Evolutionary conservation across 2,329 filamentous ascomycete species (phyloP).

Genomic region (Paecilomyces sp.): DNA sequence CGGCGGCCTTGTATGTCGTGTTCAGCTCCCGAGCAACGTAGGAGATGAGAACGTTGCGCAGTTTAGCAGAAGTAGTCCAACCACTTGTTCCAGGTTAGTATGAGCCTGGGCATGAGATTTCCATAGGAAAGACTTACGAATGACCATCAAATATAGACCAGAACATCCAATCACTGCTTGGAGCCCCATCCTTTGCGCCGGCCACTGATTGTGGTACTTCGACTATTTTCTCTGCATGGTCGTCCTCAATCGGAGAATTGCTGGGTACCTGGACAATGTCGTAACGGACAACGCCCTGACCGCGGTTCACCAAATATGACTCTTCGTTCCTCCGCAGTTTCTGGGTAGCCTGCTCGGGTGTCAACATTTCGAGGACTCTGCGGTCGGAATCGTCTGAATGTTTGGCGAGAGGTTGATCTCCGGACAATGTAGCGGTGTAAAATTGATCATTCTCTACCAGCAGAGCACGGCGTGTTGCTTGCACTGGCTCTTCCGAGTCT

Average conservation of each 20-base stretch:
- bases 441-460: slow-evolving; percentile 87
- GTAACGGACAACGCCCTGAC: slow-evolving; percentile 86
- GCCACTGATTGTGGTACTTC: slow-evolving; percentile 64
- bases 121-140: slow-evolving; percentile 52
- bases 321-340: slow-evolving; percentile 85
- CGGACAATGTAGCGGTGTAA: slow-evolving; percentile 78
- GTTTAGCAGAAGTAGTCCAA: slow-evolving; percentile 95
- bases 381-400: slow-evolving; percentile 75
- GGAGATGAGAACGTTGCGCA: slow-evolving; percentile 84
- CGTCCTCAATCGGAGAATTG: slow-evolving; percentile 97
- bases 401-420: slow-evolving; percentile 82
- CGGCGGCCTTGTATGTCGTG: slow-evolving; percentile 73
- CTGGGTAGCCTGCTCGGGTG: slow-evolving; percentile 83
- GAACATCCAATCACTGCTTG: slow-evolving; percentile 93
- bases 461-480: slow-evolving; percentile 60
- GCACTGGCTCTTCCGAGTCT: slow-evolving; percentile 36
- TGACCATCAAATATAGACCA: slow-evolving; percentile 99
- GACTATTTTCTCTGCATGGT: slow-evolving; percentile 96
- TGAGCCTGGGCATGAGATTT: slow-evolving; percentile 1
- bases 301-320: slow-evolving; percentile 83
- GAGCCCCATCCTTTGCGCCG: slow-evolving; percentile 46
- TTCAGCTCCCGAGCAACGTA: slow-evolving; percentile 93
- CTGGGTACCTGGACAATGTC: slow-evolving; percentile 91
- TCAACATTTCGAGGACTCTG: slow-evolving; percentile 92
- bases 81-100: slow-evolving; percentile 50